These are phyloP conservation scores for Torrubiellomyces zombiae DNA, from an alignment of 2,329 filamentous ascomycete species.

Conservation along the genomic window DNA sequence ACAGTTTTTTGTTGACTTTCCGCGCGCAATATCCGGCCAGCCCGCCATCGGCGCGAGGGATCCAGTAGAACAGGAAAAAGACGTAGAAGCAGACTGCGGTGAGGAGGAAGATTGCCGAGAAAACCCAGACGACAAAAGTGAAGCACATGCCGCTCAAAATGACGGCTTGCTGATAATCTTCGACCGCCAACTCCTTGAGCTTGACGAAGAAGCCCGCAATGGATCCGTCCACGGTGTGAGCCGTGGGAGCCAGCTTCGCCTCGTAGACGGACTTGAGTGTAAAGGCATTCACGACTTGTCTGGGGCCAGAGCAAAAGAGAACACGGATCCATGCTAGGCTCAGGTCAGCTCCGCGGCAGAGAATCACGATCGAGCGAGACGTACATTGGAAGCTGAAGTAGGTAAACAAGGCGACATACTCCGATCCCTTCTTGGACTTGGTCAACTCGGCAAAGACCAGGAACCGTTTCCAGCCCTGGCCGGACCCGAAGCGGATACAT, in stretches of 20 bases:
- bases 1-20: conserved; percentile 76
- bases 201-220: conserved; percentile 72
- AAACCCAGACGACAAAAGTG: conserved; percentile 76
- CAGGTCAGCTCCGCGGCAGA: not conserved
- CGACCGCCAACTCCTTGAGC: conserved; percentile 52
- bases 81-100: conserved; percentile 64
- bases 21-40: conserved; percentile 75
- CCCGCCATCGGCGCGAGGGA: conserved; percentile 65
- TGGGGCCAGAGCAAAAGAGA: conserved; percentile 78
- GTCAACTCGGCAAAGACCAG: conserved; percentile 85
- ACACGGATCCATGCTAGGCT: conserved; percentile 65
- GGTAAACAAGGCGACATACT: conserved; percentile 80
- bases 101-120: conserved; percentile 62
- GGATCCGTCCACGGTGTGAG: conserved; percentile 38
- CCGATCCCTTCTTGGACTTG: conserved; percentile 76
- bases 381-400: conserved; percentile 61
- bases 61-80: conserved; percentile 83
- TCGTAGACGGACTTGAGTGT: conserved; percentile 76
- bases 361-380: conserved; percentile 8
- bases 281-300: conserved; percentile 78
- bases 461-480: conserved; percentile 74
- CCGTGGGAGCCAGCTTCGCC: conserved; percentile 46
- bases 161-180: conserved; percentile 62
- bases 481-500: conserved; percentile 57
- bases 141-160: conserved; percentile 86